Evolutionary conservation across 148 eudicot genomes (phyloP).

Genomic region (Cornus controversa): DNA sequence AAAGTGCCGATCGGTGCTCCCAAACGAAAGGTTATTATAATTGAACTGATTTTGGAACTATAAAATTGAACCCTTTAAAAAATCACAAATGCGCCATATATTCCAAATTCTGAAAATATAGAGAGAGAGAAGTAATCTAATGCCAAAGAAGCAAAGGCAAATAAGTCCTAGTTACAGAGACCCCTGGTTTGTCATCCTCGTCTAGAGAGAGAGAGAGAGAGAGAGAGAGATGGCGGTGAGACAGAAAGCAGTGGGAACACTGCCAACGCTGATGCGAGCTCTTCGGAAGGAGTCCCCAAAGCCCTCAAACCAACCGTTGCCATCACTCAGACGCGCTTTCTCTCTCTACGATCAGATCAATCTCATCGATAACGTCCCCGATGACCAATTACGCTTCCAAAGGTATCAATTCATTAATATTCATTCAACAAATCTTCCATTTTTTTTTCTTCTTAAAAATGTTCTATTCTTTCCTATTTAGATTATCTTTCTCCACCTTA

Average conservation of each 20-base stretch:
- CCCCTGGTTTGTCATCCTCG: background rate
- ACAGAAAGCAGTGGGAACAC: conserved; percentile 55
- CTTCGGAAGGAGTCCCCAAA: conserved; percentile 39
- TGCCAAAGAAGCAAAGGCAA: background rate
- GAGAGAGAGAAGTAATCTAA: background rate
- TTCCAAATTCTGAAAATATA: too few relatives aligned
- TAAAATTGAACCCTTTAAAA: too few relatives aligned
- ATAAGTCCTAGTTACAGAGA: background rate
- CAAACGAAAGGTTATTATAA: too few relatives aligned
- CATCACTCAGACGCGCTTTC: conserved; percentile 85
- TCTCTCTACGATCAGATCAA: conserved; percentile 95
- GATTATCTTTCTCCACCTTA: background rate
- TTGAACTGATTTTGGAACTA: too few relatives aligned
- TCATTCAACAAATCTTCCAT: background rate
- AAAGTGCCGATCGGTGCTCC: too few relatives aligned
- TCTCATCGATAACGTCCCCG: conserved; percentile 83
- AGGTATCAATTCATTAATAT: conserved; percentile 28
- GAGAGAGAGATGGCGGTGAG: conserved; percentile 51
- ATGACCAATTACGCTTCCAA: conserved; percentile 91
- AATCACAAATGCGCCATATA: too few relatives aligned
- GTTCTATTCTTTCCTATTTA: background rate
- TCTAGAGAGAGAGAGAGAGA: conserved; percentile 10
- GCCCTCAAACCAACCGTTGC: conserved; percentile 46
- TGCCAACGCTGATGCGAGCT: conserved; percentile 64
- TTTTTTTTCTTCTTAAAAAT: background rate